Evolutionary conservation across 2,329 filamentous ascomycete species (phyloP), one percentile per base, ranked within the genome.

Genomic region (Cercospora nicotianae): DNA sequence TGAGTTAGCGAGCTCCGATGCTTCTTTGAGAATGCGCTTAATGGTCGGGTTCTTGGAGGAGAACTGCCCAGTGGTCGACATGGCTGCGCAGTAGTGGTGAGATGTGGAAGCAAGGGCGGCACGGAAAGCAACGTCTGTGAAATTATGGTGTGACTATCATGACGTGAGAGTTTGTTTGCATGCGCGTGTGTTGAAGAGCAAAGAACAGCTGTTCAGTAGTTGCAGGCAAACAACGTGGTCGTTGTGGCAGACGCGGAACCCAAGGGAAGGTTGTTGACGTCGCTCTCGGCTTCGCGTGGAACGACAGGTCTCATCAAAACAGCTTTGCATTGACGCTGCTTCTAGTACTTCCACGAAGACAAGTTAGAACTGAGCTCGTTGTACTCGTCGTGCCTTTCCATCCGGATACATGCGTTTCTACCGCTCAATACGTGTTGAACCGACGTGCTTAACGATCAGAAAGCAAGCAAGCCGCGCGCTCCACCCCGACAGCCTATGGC

Each of bases 11-110:
- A 99, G 87, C 79, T 98, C 95, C 67, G 91, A 86, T 67, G 94
- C 94, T 88, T 98, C 95, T 81, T 92, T 93, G 77, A 97, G 85
- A 79, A 96, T 95, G 78, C 92, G 91, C 80, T 91, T 90, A 78
- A 95, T 92, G 30, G 92, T 94, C 53, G 92, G 91, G 70, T 90
- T 93, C 78, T 92, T 93, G 74, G 63, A 61, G 26, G 64, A 61
- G 57, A 48, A 65, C 20, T 60, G 55, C 18, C 51, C 51, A 13
- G 30, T 53, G 9, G 89, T 87, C 79, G 90, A 92, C 82, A 91
- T 70, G 45, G 55, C 55, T 36, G 55, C n/a, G 55, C 8, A 18
- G 26, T 10, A 23, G 55, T 36, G n/a, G 55, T 59, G 55, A 59
- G 55, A 59, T 16, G 55, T 59, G 28, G 55, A 59, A 59, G 55